A percentile compares a stretch with the other conserved stretches of the same genome.
Conservation (phyloP, 208 protist genomes). For the Leishmania aethiopica region DNA sequence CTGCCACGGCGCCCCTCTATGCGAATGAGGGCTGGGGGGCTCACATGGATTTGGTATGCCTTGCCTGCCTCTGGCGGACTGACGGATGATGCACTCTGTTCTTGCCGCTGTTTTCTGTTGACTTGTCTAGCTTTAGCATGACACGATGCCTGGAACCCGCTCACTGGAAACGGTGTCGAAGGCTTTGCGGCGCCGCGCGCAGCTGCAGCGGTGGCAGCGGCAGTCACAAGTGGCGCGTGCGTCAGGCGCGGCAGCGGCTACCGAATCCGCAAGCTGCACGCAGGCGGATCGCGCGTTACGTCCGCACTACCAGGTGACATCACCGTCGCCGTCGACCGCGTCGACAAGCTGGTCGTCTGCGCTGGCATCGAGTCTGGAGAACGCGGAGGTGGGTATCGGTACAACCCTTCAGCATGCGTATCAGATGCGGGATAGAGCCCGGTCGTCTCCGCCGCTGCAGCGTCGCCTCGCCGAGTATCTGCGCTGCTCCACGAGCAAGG, state of each 20-base stretch:
- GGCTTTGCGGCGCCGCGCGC: constrained; percentile 43
- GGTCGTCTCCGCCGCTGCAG: constrained; percentile 22
- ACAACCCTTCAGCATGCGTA: constrained; percentile 24
- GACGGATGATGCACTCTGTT: not conserved
- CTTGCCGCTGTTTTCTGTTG: not conserved
- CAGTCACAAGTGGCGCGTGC: not conserved
- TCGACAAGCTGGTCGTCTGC: not conserved
- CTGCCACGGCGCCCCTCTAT: not conserved
- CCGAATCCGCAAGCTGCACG: not conserved
- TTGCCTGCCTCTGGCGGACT: not conserved
- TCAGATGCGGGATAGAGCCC: constrained; percentile 13
- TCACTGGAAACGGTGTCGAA: constrained; percentile 33
- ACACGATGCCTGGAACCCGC: constrained; percentile 6
- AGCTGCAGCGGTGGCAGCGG: constrained; percentile 26
- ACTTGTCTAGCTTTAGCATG: not conserved
- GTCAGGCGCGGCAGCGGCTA: not conserved
- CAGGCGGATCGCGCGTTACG: not conserved
- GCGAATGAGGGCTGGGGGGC: not conserved
- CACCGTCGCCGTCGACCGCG: not conserved
- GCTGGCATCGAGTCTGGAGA: too few relatives aligned
- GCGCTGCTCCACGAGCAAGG: constrained; percentile 31
- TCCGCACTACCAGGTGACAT: not conserved
- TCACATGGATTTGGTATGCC: too few relatives aligned
- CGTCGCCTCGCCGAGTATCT: constrained; percentile 35
- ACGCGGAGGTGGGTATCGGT: not conserved